Conservation (phyloP, 495 filamentous ascomycete species). For the Talaromyces ruber region DNA sequence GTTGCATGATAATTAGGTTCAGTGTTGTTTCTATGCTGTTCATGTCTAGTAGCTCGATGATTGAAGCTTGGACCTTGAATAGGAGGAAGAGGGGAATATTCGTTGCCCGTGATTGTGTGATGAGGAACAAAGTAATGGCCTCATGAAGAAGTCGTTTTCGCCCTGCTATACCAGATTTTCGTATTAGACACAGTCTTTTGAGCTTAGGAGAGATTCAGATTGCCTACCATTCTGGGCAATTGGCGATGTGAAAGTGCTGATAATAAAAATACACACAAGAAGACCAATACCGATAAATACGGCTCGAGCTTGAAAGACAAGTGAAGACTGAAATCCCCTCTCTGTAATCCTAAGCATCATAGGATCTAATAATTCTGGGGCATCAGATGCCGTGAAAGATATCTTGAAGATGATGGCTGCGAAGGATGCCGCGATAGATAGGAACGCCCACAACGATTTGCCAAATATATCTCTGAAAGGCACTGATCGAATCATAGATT, state of each 20-base stretch:
- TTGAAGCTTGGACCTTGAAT: slow-evolving; percentile 49
- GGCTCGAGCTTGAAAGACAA: slow-evolving; percentile 31
- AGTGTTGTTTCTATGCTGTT: slow-evolving; percentile 47
- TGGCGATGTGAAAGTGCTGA: slow-evolving; percentile 7
- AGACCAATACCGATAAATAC: slow-evolving; percentile 40
- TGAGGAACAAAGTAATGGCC: slow-evolving; percentile 65
- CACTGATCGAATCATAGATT: slow-evolving; percentile 22
- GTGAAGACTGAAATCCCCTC: slow-evolving; percentile 39
- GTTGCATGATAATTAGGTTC: slow-evolving; percentile 60
- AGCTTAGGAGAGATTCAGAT: neutral
- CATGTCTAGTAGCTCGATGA: slow-evolving; percentile 41
- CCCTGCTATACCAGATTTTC: neutral
- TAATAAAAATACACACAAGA: slow-evolving; percentile 22
- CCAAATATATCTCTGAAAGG: slow-evolving; percentile 14
- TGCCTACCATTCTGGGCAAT: neutral
- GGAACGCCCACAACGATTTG: slow-evolving; percentile 16
- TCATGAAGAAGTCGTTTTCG: slow-evolving; percentile 42
- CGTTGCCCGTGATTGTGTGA: slow-evolving; percentile 75
- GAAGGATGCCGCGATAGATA: slow-evolving; percentile 19
- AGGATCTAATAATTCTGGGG: slow-evolving; percentile 67
- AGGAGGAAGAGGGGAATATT: slow-evolving; percentile 80
- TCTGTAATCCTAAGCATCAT: slow-evolving; percentile 38
- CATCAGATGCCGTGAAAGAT: slow-evolving; percentile 71
- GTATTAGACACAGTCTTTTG: neutral
- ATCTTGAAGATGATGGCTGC: slow-evolving; percentile 76